Base-by-base conservation (phyloP, 371 early-diverging fungal genomes). In the Polyrhizophydium stewartii region DNA sequence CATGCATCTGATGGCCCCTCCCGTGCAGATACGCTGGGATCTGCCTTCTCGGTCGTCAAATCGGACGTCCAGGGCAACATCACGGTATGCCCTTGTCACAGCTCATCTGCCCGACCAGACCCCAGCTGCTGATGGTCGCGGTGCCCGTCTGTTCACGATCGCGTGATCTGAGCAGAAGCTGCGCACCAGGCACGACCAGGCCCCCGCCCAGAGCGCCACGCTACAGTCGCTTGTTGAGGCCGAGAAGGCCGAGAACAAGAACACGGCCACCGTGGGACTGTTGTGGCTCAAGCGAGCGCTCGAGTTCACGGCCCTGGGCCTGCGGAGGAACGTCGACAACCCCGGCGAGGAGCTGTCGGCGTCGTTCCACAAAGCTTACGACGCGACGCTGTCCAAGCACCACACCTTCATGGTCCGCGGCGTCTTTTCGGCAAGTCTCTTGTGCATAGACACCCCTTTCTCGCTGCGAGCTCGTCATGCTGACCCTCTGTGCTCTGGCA, bases 251-350 rank as follows among this genome's bases (percentile, higher is more conserved):
- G 85, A 85, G 62, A 87, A 89, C 73, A 88, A 87, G 72, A 81
- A 87, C 60, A 81, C 81, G 13, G 96, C 94, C 37, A 90, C 94
- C 21, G 91, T 92, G 69, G 94, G 92, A 5, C 81, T 97, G 25
- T 75, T 97, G 64, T 97, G 97, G 97, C 79, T 97, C 55, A 90
- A 88, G 65, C 84, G 93, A 58, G 95, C 92, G 17, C 82, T 97
- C 47, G 91, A 92, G 64, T 93, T 97, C 67, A 92, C 92, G 27
- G 85, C 89, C 50, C 72, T 83, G 71, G 91, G 88, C 16, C 76
- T 95, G 61, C 76, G 85, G 59, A 83, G 86, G 56, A 92, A 83
- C 73, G 35, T 89, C 43, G 72, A 77, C 60, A 76, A 91, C 66
- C 78, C 85, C 21, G 27, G 37, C 3, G 94, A 92, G 67, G 94